Percentiles rank a stretch among this genome's conserved stretches.
Evolutionary conservation across 495 filamentous ascomycete genomes (phyloP).

Genomic region (Delitschia confertaspora): DNA sequence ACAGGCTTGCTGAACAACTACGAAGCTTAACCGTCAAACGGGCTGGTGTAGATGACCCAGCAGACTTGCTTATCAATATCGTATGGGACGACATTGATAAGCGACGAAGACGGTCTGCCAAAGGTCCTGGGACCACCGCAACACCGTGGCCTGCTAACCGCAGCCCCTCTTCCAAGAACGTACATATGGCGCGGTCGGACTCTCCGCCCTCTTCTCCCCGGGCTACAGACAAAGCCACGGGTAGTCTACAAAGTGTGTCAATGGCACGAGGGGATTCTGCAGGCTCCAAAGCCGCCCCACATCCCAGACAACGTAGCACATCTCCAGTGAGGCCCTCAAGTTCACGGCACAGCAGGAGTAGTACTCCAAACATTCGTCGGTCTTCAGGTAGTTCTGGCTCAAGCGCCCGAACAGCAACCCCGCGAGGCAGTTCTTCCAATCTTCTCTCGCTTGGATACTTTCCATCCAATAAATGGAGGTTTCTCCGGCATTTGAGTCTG

Average conservation of each 20-base stretch:
- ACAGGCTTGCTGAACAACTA: conserved; percentile 81
- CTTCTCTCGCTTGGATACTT: conserved; percentile 55
- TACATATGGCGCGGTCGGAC: conserved; percentile 47
- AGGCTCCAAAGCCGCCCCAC: conserved; percentile 37
- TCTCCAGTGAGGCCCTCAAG: conserved; percentile 70
- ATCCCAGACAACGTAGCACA: conserved; percentile 56
- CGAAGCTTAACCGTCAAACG: conserved; percentile 83
- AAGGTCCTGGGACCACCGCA: conserved; percentile 68
- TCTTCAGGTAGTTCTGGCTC: conserved; percentile 92
- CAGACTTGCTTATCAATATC: conserved; percentile 81
- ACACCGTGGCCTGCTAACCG: conserved; percentile 53
- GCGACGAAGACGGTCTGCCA: conserved; percentile 76
- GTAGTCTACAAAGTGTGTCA: conserved; percentile 34
- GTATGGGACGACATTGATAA: conserved; percentile 95
- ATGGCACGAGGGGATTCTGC: conserved; percentile 48
- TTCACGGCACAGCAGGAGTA: conserved; percentile 54
- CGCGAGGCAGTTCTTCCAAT: conserved; percentile 65
- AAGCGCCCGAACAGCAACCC: conserved; percentile 61
- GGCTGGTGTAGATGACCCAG: conserved; percentile 78
- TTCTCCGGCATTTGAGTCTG: conserved; percentile 81
- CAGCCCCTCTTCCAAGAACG: conserved; percentile 51
- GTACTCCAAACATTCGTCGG: conserved; percentile 62
- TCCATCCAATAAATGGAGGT: conserved; percentile 84
- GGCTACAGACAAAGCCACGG: conserved; percentile 38
- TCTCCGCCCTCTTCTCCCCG: conserved; percentile 60